A percentile compares a stretch with the other conserved stretches of the same genome.
Evolutionary conservation across 768 basidiomycete species (phyloP).

Genomic region (Boletus bicolor): DNA sequence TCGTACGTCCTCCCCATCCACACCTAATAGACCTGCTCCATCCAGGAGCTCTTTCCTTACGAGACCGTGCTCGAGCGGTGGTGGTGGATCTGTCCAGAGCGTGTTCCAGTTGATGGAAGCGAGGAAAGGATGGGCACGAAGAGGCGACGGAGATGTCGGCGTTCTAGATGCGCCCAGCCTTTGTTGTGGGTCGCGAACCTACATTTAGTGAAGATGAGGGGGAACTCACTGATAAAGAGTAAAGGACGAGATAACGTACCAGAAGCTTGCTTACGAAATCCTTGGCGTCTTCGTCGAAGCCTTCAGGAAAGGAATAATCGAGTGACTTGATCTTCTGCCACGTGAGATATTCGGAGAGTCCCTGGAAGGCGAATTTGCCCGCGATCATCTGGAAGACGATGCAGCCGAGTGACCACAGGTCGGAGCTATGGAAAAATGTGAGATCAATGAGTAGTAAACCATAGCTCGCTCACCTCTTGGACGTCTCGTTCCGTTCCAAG

Average conservation of each 20-base stretch:
- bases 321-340: slow-evolving; percentile 91
- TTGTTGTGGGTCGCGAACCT: slow-evolving; percentile 56
- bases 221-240: background rate
- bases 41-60: slow-evolving; percentile 43
- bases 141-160: slow-evolving; percentile 38
- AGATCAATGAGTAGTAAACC: background rate
- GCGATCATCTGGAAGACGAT: slow-evolving; percentile 91
- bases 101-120: slow-evolving; percentile 53
- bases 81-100: slow-evolving; percentile 64
- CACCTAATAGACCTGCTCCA: slow-evolving; percentile 4
- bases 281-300: slow-evolving; percentile 76
- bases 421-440: slow-evolving; percentile 54
- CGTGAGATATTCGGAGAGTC: slow-evolving; percentile 87
- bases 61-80: slow-evolving; percentile 56
- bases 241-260: slow-evolving; percentile 37
- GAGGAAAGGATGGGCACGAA: slow-evolving; percentile 65
- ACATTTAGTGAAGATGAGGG: slow-evolving; percentile 21
- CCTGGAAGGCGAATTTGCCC: slow-evolving; percentile 89
- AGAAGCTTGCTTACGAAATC: slow-evolving; percentile 78
- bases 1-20: slow-evolving; percentile 30
- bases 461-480: slow-evolving; percentile 56
- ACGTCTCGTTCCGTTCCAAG: slow-evolving; percentile 67
- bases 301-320: slow-evolving; percentile 84
- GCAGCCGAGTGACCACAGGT: slow-evolving; percentile 95
- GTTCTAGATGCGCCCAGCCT: slow-evolving; percentile 55